Evolutionary conservation across 164 flowering plant species (phyloP).

Genomic region (Paratinospora sagittata): DNA sequence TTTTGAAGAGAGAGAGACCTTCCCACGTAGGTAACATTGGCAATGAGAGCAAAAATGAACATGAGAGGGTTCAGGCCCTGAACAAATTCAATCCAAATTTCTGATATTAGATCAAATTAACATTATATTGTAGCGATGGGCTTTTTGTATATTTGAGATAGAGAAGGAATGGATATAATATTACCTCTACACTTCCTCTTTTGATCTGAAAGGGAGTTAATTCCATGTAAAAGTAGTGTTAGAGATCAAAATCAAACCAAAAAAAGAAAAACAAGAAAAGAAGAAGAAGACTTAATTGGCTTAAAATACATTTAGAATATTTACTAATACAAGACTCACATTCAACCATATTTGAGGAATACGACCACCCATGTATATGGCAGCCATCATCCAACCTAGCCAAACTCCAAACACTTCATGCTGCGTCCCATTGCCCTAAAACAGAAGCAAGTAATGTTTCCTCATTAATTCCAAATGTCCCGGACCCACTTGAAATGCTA

Average conservation of each 20-base stretch:
- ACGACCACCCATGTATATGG: constrained; percentile 88
- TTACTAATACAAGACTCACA: constrained; percentile 30
- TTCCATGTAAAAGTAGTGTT: not conserved
- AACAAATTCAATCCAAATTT: not conserved
- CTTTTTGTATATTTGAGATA: no score
- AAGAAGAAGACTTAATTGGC: not conserved
- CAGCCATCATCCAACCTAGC: constrained; percentile 87
- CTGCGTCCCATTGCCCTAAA: constrained; percentile 32
- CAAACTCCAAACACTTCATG: constrained; percentile 42
- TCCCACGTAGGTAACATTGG: constrained; percentile 68
- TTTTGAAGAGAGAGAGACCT: constrained; percentile 31
- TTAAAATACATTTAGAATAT: not conserved
- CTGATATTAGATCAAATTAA: not conserved
- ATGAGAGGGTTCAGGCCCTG: constrained; percentile 91
- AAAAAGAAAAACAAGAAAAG: no score
- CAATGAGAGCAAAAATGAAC: constrained; percentile 78
- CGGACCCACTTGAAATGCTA: no score
- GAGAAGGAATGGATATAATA: not conserved
- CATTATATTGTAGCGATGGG: no score
- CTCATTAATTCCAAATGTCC: no score
- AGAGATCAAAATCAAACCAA: constrained; percentile 1
- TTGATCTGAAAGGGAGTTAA: constrained; percentile 56
- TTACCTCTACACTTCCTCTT: constrained; percentile 82
- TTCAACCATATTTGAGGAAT: constrained; percentile 75
- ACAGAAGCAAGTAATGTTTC: no score